These are phyloP conservation scores for Kalaharituber pfeilii DNA, from an alignment of 2,329 filamentous ascomycete genomes.

Conservation along the genomic window DNA sequence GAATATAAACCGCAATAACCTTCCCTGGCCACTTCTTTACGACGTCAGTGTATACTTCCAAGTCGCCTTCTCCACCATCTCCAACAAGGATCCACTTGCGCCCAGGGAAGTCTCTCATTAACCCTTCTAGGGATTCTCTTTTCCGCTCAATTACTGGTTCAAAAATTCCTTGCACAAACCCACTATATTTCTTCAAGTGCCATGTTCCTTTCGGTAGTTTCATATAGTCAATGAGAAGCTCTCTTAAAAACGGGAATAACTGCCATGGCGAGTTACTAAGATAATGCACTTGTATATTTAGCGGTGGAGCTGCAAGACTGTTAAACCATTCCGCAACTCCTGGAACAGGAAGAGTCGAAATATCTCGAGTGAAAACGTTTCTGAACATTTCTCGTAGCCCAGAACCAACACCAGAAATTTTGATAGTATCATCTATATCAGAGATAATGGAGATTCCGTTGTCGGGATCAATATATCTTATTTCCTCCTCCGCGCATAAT, in stretches of 20 bases:
- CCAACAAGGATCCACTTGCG: conserved; percentile 81
- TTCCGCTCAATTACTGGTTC: conserved; percentile 93
- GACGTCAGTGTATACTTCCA: conserved; percentile 95
- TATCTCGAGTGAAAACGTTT: conserved; percentile 81
- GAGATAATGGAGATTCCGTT: conserved; percentile 81
- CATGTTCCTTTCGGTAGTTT: conserved; percentile 74
- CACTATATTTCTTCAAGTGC: conserved; percentile 88
- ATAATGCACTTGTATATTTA: conserved; percentile 84
- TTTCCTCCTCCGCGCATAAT: conserved; percentile 61
- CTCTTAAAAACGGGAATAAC: conserved; percentile 68
- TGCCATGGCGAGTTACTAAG: conserved; percentile 99
- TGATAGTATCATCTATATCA: conserved; percentile 95
- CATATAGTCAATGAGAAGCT: conserved; percentile 45
- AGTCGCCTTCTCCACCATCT: conserved; percentile 88
- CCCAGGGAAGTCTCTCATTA: conserved; percentile 76
- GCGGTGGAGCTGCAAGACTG: conserved; percentile 42
- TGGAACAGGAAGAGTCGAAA: conserved; percentile 63
- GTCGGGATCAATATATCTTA: conserved; percentile 54
- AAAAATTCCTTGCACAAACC: conserved; percentile 95
- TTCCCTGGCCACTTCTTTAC: conserved; percentile 66
- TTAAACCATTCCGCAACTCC: conserved; percentile 86
- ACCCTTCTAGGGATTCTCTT: conserved; percentile 66
- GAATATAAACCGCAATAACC: conserved; percentile 76
- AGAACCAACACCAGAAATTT: conserved; percentile 74
- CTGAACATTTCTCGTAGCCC: conserved; percentile 90